Base-by-base conservation (phyloP, 2,329 filamentous ascomycete species). In the Aureobasidium sp. region DNA sequence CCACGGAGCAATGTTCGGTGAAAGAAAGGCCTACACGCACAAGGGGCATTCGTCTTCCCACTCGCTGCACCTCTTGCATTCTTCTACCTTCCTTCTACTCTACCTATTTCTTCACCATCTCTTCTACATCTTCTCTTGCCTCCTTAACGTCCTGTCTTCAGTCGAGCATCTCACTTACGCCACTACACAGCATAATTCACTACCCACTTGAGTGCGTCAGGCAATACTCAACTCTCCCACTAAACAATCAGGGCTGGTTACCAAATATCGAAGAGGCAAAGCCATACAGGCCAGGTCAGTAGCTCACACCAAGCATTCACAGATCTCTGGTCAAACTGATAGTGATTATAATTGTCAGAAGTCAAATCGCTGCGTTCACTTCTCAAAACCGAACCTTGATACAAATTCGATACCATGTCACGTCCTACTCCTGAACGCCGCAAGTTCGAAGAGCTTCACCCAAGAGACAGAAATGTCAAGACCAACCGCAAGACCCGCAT, bases 401-500 rank as follows among this genome's bases (percentile, higher is more conserved):
- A 8, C 21, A 58, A 41, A 8, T 25, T 2, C 29, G 13, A 25
- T 10, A 32, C 37, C 34, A 53, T 41, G 36, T 36, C 45, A 10
- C 36, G 27, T 15, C 30, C 49, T 21, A 10, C 30, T 6, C 11
- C 25, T 25, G 25, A 15, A 13, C 59, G 53, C 32, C 63, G 63
- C 34, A 44, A 54, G 21, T 63, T 52, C 29, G 48, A 52, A 11
- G 64, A 65, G 27, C 62, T 63, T 13, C 60, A 62, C 47, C 49
- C 47, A 3, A 65, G 63, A 52, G 64, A 65, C 44, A 49, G 59
- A 44, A 54, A 54, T 21, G 50, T 58, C 59, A 65, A 65, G 37
- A 52, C 42, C 48, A 65, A 63, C 55, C 61, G 63, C 54, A 65
- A 53, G 47, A 37, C 42, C 13, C 61, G 62, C 21, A 64, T 65